Base-by-base conservation (phyloP, 331 rosid genomes). In the Acacia concinna region DNA sequence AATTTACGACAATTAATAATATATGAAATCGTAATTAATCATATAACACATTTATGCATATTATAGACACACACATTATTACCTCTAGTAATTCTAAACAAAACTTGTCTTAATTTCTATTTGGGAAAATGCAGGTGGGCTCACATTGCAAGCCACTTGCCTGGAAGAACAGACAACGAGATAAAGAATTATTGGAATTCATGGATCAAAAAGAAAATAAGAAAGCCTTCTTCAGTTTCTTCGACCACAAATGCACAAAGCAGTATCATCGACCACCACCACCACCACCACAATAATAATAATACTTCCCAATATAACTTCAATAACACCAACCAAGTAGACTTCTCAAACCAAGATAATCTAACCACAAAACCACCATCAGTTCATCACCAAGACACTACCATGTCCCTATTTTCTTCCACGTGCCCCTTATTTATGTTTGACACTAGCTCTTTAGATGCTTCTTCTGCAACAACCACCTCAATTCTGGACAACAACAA, bases 181-280 rank as follows among this genome's bases (percentile, higher is more conserved):
- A 94, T 91, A 78, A 92, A 94, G 80, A 94, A 94, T 81, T 90
- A 92, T 28, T 94, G 98, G 98, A 94, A 92, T 57, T 94, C 98
- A 40, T 92, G 98, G 97, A 94, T 90, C 78, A 94, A 90, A 67
- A 94, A 92, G 86, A 94, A 91, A 83, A 88, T 92, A 5, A 65
- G 91, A 82, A 94, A 90, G 73, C 85, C 97, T 59, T 73, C 86
- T 2, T 73, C 86, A 3, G 31, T 47, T 17, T 25, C 84, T 74
- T 84, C 87, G 11, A 51, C 76, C 32, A 64, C 69, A 18, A 64
- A 62, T 62, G n/a, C 68, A 62, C 85, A 52, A 43, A 34, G 18
- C 11, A 66, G 44, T 25, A 34, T 40, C 41, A 44, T 34, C 20
- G 81, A 77, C 32, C 85, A 82, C 13, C 49, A 66, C 8, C 47